These are phyloP conservation scores for Lachancea thermotolerans DNA, from an alignment of 805 yeast species.

Conservation along the genomic window DNA sequence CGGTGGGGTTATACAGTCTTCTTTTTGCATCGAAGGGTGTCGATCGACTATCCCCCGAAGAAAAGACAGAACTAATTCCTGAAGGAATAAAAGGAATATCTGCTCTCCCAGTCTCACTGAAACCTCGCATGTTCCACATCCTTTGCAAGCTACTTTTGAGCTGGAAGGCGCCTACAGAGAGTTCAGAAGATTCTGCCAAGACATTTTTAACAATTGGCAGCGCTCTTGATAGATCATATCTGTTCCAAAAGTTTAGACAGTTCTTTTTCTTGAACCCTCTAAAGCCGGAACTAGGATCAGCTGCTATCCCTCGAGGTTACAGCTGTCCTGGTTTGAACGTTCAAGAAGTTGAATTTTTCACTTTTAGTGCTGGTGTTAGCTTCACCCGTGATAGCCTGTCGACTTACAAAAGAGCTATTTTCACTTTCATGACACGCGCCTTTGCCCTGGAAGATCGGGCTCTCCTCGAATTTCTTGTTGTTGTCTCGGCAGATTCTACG, in stretches of 20 bases:
- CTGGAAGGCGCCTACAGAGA: constrained; percentile 45
- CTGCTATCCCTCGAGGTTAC: constrained; percentile 38
- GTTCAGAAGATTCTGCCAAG: constrained; percentile 33
- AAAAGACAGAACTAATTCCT: constrained; percentile 41
- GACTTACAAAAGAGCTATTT: constrained; percentile 35
- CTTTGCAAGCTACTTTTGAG: constrained; percentile 45
- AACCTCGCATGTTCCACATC: constrained; percentile 57
- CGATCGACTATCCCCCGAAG: constrained; percentile 41
- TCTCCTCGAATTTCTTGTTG: constrained; percentile 44
- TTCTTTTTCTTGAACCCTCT: constrained; percentile 53
- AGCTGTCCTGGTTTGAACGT: constrained; percentile 59
- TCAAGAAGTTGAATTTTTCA: constrained; percentile 53
- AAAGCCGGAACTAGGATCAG: constrained; percentile 27
- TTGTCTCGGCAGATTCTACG: constrained; percentile 58
- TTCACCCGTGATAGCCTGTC: constrained; percentile 45
- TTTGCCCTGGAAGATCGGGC: constrained; percentile 35
- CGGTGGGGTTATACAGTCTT: constrained; percentile 56
- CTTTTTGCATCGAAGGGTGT: constrained; percentile 64
- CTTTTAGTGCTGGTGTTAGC: constrained; percentile 59
- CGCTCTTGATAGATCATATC: constrained; percentile 37
- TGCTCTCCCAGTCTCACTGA: constrained; percentile 28
- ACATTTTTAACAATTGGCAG: constrained; percentile 33
- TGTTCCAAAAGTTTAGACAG: constrained; percentile 44
- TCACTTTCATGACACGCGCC: constrained; percentile 29
- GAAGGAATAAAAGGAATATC: constrained; percentile 42